phyloP scores from a whole-genome alignment of 1,284 basidiomycete species.

The Trichosporon sp. region DNA sequence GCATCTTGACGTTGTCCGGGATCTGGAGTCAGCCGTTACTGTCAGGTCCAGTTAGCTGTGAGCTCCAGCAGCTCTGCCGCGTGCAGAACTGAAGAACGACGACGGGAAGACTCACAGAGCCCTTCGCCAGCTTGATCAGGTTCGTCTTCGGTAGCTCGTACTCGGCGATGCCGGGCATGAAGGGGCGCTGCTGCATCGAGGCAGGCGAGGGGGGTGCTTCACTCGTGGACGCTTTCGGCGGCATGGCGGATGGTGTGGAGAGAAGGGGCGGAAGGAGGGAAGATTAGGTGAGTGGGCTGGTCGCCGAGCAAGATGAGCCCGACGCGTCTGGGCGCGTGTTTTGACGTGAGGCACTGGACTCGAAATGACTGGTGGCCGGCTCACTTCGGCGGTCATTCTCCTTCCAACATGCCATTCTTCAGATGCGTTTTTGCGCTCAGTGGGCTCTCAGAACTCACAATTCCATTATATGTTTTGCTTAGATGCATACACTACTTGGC shows the following conservation, averaged over 20 bases:
- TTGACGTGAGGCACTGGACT: not conserved
- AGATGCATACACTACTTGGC: not conserved
- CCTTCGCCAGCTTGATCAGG: slow-evolving; percentile 77
- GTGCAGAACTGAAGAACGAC: too few species aligned
- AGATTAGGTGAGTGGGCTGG: not conserved
- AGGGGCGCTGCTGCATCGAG: slow-evolving; percentile 32
- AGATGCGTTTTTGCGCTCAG: not conserved
- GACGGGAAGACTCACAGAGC: slow-evolving; percentile 51
- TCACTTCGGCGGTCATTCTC: not conserved
- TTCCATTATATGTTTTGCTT: not conserved
- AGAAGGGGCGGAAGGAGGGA: too few species aligned
- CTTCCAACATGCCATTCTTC: not conserved
- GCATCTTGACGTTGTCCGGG: slow-evolving; percentile 75
- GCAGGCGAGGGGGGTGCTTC: not conserved
- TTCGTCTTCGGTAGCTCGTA: slow-evolving; percentile 77
- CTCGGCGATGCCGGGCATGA: slow-evolving; percentile 59
- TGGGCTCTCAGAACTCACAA: too few species aligned
- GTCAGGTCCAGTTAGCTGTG: too few species aligned
- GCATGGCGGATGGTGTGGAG: not conserved
- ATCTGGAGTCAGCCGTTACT: slow-evolving; percentile 54
- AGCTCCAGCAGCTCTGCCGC: too few species aligned
- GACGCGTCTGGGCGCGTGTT: slow-evolving; percentile 3
- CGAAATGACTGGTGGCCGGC: not conserved
- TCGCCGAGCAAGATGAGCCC: not conserved
- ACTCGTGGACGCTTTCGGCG: not conserved